phyloP scores from a whole-genome alignment of 73 alveolate species.

The Paramecium sonneborni region DNA sequence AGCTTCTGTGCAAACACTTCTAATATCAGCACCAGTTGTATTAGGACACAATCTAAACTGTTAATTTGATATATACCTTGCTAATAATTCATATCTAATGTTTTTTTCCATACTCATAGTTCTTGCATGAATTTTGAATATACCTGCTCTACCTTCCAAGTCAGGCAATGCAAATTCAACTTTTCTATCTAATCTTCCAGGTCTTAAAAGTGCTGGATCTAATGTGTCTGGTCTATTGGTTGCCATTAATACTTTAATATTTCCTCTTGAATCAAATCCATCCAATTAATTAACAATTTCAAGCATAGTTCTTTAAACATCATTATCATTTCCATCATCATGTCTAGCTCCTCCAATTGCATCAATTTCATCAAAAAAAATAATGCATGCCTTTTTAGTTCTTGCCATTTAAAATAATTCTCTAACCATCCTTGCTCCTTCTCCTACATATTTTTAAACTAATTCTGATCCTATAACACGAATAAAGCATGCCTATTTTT shows the following conservation, averaged over 20 bases:
- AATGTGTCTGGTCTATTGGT: conserved; percentile 99
- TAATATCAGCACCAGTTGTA: conserved; percentile 99
- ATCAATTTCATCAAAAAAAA: conserved; percentile 99
- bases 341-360: conserved; percentile 99
- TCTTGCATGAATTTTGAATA: conserved; percentile 98
- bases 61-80: conserved; percentile 65
- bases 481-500: conserved; percentile 92
- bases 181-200: conserved; percentile 99
- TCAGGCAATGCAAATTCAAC: conserved; percentile 99
- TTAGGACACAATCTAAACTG: conserved; percentile 87
- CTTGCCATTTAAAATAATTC: conserved; percentile 97
- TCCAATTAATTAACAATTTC: conserved; percentile 98
- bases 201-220: conserved; percentile 99
- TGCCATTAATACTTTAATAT: conserved; percentile 93
- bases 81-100: conserved; percentile 96
- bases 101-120: conserved; percentile 98
- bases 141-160: conserved; percentile 97
- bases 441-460: conserved; percentile 99
- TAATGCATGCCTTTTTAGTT: conserved; percentile 75
- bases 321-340: conserved; percentile 98
- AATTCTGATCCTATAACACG: conserved; percentile 99
- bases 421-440: conserved; percentile 99
- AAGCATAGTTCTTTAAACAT: conserved; percentile 96
- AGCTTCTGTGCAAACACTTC: conserved; percentile 94
- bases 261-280: conserved; percentile 99